Evolutionary conservation across 2,329 filamentous ascomycete species (phyloP).

Genomic region (Pseudocercospora eumusae): DNA sequence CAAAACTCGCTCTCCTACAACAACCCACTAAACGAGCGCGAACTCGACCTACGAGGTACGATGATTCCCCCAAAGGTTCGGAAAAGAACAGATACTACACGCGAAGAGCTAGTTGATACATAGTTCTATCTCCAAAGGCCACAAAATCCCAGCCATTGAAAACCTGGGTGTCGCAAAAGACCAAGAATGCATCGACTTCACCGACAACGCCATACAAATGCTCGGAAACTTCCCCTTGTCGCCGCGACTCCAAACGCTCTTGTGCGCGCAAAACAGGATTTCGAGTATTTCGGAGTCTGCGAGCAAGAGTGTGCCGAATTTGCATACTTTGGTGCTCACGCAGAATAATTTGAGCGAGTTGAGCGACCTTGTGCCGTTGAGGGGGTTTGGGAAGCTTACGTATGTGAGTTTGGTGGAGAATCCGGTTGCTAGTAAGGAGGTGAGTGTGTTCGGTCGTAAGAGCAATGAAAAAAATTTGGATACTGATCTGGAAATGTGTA

Average conservation of each 20-base stretch:
- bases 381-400: slow-evolving; percentile 67
- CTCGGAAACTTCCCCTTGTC: slow-evolving; percentile 92
- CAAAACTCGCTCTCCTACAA: slow-evolving; percentile 94
- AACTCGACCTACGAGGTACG: slow-evolving; percentile 99
- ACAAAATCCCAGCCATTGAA: slow-evolving; percentile 96
- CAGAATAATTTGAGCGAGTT: slow-evolving; percentile 81
- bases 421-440: slow-evolving; percentile 89
- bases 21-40: slow-evolving; percentile 97
- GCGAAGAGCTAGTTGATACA: slow-evolving; percentile 49
- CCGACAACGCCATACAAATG: slow-evolving; percentile 92
- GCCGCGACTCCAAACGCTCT: slow-evolving; percentile 80
- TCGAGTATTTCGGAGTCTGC: slow-evolving; percentile 75
- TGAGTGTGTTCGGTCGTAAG: slow-evolving; percentile 50
- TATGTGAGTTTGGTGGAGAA: slow-evolving; percentile 84
- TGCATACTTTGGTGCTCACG: slow-evolving; percentile 78
- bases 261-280: slow-evolving; percentile 88
- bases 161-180: slow-evolving; percentile 93
- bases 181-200: slow-evolving; percentile 96
- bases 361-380: slow-evolving; percentile 81
- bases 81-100: slow-evolving; percentile 98
- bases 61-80: slow-evolving; percentile 57
- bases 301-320: slow-evolving; percentile 73
- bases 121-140: slow-evolving; percentile 65
- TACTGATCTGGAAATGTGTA: slow-evolving; percentile 43
- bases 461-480: no score